Base-by-base conservation (phyloP, 768 basidiomycete genomes). In the Agrocybe pediades region DNA sequence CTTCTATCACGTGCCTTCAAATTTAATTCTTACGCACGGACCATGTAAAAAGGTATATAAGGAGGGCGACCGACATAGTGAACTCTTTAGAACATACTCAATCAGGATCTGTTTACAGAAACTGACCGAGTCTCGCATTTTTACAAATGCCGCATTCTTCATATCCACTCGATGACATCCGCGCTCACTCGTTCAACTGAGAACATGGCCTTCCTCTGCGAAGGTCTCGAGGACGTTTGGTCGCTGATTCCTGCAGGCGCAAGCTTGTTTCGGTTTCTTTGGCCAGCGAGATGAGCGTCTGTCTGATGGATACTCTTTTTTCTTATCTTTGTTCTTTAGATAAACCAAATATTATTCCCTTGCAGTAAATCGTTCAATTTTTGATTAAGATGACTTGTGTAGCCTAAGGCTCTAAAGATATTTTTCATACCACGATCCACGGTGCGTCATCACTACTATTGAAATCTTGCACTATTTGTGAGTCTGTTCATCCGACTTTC, bases 61-160 rank as follows among this genome's bases (percentile, higher is more conserved):
- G 50, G 21, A 42, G 47, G 17, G 19, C 27, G 21, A 9, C 39
- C 19, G 41, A 56, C 51, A 49, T 54, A 44, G 25, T 13, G 61
- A 61, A 64, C 68, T 74, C 82, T 64, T 74, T 60, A 86, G 84
- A 85, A 84, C 83, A 85, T 85, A 86, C 84, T 85, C 84, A 82
- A 82, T 80, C 82, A 86, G 84, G 84, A 85, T 86, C 84, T 86
- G 81, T 86, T 85, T 84, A 85, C 83, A 86, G 84, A 81, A 82
- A 83, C 83, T 84, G 81, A 85, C 84, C 82, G 83, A 83, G 83
- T 86, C 82, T 84, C 80, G 85, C 84, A 86, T 84, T 82, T 85
- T 83, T 84, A 85, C 75, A 78, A 82, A 83, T 86, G 84, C 83
- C 83, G 67, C 80, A 80, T 79, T 73, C 78, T 83, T 84, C 79